Conservation (phyloP, 139 green algal species). For the Chlamydomonas eustigma region DNA sequence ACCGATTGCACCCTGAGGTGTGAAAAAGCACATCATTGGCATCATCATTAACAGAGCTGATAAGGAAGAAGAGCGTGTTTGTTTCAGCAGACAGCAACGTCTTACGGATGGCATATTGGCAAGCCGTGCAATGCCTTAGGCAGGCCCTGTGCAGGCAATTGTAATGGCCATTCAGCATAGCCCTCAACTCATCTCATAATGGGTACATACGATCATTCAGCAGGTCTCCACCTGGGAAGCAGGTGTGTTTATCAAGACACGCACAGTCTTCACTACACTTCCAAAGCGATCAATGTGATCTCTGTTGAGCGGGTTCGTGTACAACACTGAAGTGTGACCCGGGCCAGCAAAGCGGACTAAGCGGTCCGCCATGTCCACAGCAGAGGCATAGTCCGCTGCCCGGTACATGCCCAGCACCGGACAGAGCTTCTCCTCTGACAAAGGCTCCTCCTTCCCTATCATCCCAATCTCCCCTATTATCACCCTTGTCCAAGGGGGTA, state of each 20-base stretch:
- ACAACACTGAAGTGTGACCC: conserved; percentile 54
- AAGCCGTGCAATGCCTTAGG: too few relatives aligned
- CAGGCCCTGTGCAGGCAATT: too few relatives aligned
- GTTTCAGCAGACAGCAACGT: too few relatives aligned
- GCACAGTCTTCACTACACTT: conserved; percentile 51
- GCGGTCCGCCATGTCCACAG: conserved; percentile 38
- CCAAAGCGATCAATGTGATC: conserved; percentile 46
- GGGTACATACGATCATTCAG: too few relatives aligned
- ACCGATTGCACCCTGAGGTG: conserved; percentile 34
- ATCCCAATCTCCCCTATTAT: conserved; percentile 49
- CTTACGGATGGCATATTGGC: too few relatives aligned
- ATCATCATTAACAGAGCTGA: too few relatives aligned
- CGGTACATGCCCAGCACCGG: conserved; percentile 54
- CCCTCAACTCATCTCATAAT: too few relatives aligned
- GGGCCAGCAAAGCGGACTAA: conserved; percentile 52
- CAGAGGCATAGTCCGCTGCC: conserved; percentile 34
- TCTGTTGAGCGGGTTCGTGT: conserved; percentile 55
- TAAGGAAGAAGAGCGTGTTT: too few relatives aligned
- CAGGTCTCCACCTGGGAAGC: conserved; percentile 33
- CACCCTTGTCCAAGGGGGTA: conserved; percentile 44
- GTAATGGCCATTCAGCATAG: too few relatives aligned
- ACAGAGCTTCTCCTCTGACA: conserved; percentile 70
- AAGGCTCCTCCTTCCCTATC: conserved; percentile 50
- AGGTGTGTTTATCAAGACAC: conserved; percentile 63
- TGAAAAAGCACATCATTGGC: background rate